Percentiles rank a stretch among this genome's conserved stretches.
These are phyloP conservation scores for Starmerella potacharoeniae DNA, from an alignment of 805 yeast genomes.

Conservation along the genomic window DNA sequence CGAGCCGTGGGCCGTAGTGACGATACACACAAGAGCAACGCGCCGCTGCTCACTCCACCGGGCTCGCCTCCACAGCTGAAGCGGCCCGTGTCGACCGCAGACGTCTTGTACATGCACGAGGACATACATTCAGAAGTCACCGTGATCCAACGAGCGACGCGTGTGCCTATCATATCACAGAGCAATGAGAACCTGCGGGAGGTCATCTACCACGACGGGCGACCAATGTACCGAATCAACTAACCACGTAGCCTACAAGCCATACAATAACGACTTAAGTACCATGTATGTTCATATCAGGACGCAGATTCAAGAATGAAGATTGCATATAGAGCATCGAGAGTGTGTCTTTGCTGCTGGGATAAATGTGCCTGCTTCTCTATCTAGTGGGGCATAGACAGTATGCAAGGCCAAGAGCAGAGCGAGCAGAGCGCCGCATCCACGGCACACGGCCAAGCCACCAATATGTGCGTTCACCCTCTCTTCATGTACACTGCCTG, in stretches of 20 bases:
- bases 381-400: too few relatives aligned
- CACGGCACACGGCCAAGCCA: too few relatives aligned
- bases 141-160: constrained; percentile 1
- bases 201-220: not conserved
- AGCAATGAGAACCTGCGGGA: not conserved
- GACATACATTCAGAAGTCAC: not conserved
- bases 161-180: not conserved
- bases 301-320: too few relatives aligned
- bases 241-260: not conserved
- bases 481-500: too few relatives aligned
- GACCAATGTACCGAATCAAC: not conserved
- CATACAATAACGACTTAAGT: too few relatives aligned
- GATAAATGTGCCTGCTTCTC: too few relatives aligned
- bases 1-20: not conserved
- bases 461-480: too few relatives aligned
- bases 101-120: not conserved
- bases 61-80: not conserved
- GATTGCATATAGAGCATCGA: too few relatives aligned
- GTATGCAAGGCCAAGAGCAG: too few relatives aligned
- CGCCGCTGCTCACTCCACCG: not conserved
- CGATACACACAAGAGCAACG: not conserved
- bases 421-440: too few relatives aligned
- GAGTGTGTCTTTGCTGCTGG: too few relatives aligned
- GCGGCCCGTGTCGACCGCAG: not conserved
- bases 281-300: too few relatives aligned